Conservation (phyloP, 208 protist genomes). For the Leishmania amazonensis region DNA sequence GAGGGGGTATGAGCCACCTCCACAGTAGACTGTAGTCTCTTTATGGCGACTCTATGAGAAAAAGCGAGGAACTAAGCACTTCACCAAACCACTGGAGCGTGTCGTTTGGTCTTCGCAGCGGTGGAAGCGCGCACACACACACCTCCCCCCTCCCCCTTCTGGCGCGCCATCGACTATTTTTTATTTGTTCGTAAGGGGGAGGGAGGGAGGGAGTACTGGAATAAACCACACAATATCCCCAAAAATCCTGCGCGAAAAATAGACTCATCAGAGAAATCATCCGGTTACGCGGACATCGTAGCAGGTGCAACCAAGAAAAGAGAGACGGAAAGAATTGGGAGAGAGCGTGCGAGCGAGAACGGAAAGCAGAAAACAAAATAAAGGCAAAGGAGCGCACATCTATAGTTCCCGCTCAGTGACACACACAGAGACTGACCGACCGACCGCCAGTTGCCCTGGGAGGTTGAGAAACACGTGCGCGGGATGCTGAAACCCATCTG, state of each 20-base stretch:
- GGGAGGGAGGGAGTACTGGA: neutral
- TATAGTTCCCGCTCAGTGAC: neutral
- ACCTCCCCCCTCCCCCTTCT: neutral
- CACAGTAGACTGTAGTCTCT: neutral
- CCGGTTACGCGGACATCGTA: neutral
- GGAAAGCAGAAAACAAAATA: conserved; percentile 6
- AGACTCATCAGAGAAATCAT: neutral
- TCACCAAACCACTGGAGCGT: neutral
- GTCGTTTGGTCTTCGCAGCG: neutral
- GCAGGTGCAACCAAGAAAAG: neutral
- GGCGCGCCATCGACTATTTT: neutral
- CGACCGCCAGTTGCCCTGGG: neutral
- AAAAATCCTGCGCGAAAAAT: neutral
- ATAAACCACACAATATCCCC: too few relatives aligned
- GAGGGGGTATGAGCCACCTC: neutral
- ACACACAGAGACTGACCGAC: neutral
- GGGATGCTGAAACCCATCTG: neutral
- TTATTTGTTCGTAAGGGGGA: neutral
- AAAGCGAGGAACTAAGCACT: neutral
- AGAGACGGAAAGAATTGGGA: neutral
- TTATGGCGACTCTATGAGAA: neutral
- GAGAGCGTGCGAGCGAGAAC: neutral
- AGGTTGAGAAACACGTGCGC: neutral
- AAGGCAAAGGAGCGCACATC: neutral
- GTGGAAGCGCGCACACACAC: neutral